Conservation (phyloP, 306 rosid genomes). For the Fragaria iinumae region DNA sequence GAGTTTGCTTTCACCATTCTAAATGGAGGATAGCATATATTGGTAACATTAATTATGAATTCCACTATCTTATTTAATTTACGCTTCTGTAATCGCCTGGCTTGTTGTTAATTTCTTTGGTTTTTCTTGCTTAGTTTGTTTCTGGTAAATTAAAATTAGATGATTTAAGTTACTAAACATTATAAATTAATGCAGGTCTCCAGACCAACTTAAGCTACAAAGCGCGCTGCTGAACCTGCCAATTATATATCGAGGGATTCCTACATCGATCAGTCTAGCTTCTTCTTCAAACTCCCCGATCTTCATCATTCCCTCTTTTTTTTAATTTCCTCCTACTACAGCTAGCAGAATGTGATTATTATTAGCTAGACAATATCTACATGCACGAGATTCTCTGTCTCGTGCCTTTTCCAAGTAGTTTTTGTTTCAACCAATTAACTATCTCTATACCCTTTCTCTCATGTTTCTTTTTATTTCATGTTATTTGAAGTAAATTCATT, state of each 20-base stretch:
- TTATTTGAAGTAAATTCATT: no score
- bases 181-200: constrained; percentile 41
- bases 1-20: neutral
- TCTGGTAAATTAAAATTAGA: neutral
- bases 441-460: no score
- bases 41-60: neutral
- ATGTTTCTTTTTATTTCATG: no score
- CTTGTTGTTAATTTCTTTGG: neutral
- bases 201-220: constrained; percentile 36
- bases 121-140: neutral
- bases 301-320: constrained; percentile 5
- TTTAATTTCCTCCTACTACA: neutral
- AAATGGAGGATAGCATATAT: neutral
- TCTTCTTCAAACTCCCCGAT: constrained; percentile 14
- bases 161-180: neutral
- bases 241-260: constrained; percentile 26
- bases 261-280: neutral
- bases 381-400: neutral
- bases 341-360: constrained; percentile 9
- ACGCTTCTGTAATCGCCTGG: neutral
- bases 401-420: constrained; percentile 11
- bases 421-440: no score
- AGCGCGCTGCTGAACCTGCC: constrained; percentile 16
- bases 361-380: constrained; percentile 21
- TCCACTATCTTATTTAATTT: neutral